A percentile compares a stretch with the other conserved stretches of the same genome.
These are phyloP conservation scores for Phytophthora sojae DNA, from an alignment of 352 stramenopile species.

Conservation along the genomic window DNA sequence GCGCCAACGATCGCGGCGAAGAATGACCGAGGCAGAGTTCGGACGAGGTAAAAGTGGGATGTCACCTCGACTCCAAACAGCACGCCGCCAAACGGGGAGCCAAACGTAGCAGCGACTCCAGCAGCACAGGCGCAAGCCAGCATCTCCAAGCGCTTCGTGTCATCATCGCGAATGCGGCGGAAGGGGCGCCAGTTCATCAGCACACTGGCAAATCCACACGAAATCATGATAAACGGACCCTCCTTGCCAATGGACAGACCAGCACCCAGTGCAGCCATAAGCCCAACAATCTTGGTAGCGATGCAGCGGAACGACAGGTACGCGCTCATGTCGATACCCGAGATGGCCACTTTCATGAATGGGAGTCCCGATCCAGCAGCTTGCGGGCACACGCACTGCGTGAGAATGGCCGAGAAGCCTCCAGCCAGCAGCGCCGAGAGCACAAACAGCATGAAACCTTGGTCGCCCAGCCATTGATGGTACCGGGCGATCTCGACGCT, in stretches of 20 bases:
- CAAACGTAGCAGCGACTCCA: conserved; percentile 88
- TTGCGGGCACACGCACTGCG: conserved; percentile 73
- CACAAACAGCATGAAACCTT: conserved; percentile 68
- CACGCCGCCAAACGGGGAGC: conserved; percentile 86
- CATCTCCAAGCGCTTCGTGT: conserved; percentile 86
- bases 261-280: conserved; percentile 65
- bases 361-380: conserved; percentile 77
- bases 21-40: conserved; percentile 80
- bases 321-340: conserved; percentile 81
- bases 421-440: conserved; percentile 59
- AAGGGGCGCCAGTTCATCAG: conserved; percentile 80
- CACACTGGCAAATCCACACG: conserved; percentile 79
- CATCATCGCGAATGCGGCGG: conserved; percentile 77
- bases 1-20: conserved; percentile 84
- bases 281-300: conserved; percentile 76
- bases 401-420: conserved; percentile 56
- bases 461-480: conserved; percentile 60
- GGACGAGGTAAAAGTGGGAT: conserved; percentile 86
- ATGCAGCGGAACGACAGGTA: conserved; percentile 78
- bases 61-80: conserved; percentile 89
- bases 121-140: conserved; percentile 81
- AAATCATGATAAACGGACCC: conserved; percentile 91
- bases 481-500: conserved; percentile 69
- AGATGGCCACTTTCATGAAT: conserved; percentile 86
- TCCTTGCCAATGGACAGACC: conserved; percentile 87